Base-by-base conservation (phyloP, 257 asterid genomes). In the Ligustrum vulgare region DNA sequence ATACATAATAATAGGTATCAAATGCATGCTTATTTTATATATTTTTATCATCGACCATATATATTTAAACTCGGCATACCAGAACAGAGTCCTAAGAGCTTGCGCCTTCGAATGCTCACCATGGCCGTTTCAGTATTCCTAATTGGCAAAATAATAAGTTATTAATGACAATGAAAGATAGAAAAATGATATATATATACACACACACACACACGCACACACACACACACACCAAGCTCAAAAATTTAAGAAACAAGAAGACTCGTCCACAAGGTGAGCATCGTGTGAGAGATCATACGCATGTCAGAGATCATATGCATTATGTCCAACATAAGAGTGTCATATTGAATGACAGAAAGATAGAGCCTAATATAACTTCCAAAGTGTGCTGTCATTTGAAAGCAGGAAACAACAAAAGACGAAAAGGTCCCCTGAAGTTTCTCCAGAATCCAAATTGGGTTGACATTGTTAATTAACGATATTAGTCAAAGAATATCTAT, bases 71-170 rank as follows among this genome's bases (percentile, higher is more conserved):
- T 72, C 20, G 39, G 56, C 80, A 45, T 91, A 91, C 98, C 98
- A 22, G 96, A 73, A 79, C 89, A 86, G 73, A 83, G 78, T 70
- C 89, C 97, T 67, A 89, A 78, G 58, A 87, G 91, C 72, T 60
- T 86, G 70, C 94, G 91, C 70, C 84, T 81, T 20, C 84, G 70
- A 36, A 81, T 77, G 82, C 84, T 81, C 79, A 81, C 98, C 98
- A 94, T 93, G 64, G 78, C 79, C 74, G 72, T 62, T 78, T 81
- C 39, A 67, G 35, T 82, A 75, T 51, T 70, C 88, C 93, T 82
- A 76, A 70, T 68, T 74, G 49, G 67, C 36, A 75, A 39, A 51
- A 60, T 20, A 41, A 74, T 62, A 47, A 78, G 60, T 65, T 10
- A 82, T 73, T n/a, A 74, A 75, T 5, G 58, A 60, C 13, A 69